These are phyloP conservation scores for Neurospora sp. DNA, from an alignment of 495 filamentous ascomycete species.

Conservation along the genomic window DNA sequence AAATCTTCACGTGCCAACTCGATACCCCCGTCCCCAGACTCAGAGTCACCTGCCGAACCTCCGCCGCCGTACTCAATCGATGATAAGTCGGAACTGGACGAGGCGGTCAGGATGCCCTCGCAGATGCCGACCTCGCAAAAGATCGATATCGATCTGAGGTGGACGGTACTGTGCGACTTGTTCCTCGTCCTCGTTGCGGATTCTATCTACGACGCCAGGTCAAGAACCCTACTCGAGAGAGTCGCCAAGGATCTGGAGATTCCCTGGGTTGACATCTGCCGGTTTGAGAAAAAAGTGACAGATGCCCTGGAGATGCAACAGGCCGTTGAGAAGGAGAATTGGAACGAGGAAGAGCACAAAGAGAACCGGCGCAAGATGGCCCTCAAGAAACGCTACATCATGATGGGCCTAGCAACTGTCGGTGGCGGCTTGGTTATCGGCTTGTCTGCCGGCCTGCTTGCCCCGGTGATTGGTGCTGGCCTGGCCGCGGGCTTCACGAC, in stretches of 20 bases:
- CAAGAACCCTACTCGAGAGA: constrained; percentile 72
- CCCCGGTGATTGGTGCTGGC: constrained; percentile 90
- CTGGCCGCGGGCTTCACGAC: constrained; percentile 92
- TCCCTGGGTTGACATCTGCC: constrained; percentile 85
- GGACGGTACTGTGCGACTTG: constrained; percentile 95
- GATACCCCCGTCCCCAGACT: constrained; percentile 12
- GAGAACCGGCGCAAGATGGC: constrained; percentile 73
- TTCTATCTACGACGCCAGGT: constrained; percentile 84
- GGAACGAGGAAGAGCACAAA: constrained; percentile 95
- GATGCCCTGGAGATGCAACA: constrained; percentile 98
- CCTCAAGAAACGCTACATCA: constrained; percentile 70
- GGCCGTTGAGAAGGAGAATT: constrained; percentile 83
- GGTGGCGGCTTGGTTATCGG: constrained; percentile 94
- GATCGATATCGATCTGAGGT: constrained; percentile 92
- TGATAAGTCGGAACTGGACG: constrained; percentile 58
- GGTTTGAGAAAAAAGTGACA: constrained; percentile 95
- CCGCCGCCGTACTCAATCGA: constrained; percentile 67
- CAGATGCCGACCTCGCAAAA: constrained; percentile 70
- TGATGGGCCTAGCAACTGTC: constrained; percentile 96
- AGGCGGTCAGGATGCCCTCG: constrained; percentile 62
- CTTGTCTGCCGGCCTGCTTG: constrained; percentile 81
- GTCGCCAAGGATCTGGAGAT: constrained; percentile 73
- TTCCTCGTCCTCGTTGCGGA: constrained; percentile 95
- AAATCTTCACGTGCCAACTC: constrained; percentile 14
- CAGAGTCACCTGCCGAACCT: constrained; percentile 36